Evolutionary conservation across 371 early-diverging fungal species (phyloP), one percentile per base, ranked within the genome.

Genomic region (Apophysomyces trapeziformis): DNA sequence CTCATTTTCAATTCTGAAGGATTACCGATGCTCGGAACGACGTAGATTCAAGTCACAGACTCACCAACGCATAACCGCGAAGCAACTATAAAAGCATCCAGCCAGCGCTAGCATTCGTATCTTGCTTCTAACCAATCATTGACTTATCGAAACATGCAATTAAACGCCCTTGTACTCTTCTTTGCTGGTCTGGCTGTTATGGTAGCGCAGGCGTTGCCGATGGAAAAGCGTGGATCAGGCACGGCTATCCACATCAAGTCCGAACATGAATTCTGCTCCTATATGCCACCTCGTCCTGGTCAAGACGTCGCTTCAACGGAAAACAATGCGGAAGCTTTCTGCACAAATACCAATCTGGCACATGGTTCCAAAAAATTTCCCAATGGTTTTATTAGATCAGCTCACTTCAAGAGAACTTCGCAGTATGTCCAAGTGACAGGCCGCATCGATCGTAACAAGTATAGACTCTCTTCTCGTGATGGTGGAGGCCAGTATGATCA

Each of bases 401-500:
- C 83, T 41, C 77, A 82, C 60, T 77, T 67, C 46, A 11, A 65
- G 39, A 58, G 58, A 9, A 78, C 78, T n/a, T 64, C 58, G 8
- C 61, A 57, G 1, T 85, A 78, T 58, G 65, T 69, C n/a, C 86
- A 85, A 71, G 64, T 85, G 16, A 83, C 84, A 35, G 86, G 84
- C 18, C 73, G 75, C 8, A 80, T 85, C 44, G 71, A 85, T 58
- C 73, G 77, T 9, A 54, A 70, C 4, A 73, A 65, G 43, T 85
- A 81, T 38, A 57, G 68, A 5, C 66, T 84, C n/a, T 64, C 54
- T 37, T 59, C 71, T 58, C 64, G 68, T 13, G 86, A 84, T 64
- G 80, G 78, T 38, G 86, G 86, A 41, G 85, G 85, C 16, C 86
- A 85, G 65, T 81, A 83, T 38, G 86, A 72, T 36, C 41, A 64